These are phyloP conservation scores for Stemphylium vesicarium DNA, from an alignment of 2,329 filamentous ascomycete species.

Conservation along the genomic window DNA sequence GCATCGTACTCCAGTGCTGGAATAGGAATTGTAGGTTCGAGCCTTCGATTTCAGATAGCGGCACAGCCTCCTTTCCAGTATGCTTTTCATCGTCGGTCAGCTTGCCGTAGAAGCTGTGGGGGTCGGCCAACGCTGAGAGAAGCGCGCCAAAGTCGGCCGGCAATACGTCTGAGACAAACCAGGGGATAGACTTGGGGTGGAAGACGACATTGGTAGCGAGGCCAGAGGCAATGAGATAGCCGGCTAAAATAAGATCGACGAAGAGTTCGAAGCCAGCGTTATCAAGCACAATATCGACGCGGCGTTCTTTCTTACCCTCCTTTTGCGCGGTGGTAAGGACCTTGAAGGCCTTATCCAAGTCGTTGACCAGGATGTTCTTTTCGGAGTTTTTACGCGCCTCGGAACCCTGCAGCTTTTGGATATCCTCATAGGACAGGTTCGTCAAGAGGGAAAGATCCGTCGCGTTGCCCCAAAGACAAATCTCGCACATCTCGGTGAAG, in stretches of 20 bases:
- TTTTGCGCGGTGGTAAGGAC: slow-evolving; percentile 69
- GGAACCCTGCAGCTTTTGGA: slow-evolving; percentile 92
- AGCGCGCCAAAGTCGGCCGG: slow-evolving; percentile 85
- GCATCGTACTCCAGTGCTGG: slow-evolving; percentile 77
- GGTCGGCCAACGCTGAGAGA: slow-evolving; percentile 77
- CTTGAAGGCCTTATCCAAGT: slow-evolving; percentile 75
- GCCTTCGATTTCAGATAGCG: slow-evolving; percentile 71
- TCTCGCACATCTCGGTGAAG: slow-evolving; percentile 93
- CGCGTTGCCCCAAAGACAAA: slow-evolving; percentile 96
- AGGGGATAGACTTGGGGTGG: slow-evolving; percentile 93
- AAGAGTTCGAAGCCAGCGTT: slow-evolving; percentile 98
- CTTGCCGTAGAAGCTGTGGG: slow-evolving; percentile 78
- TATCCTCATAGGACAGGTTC: slow-evolving; percentile 90
- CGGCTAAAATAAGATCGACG: slow-evolving; percentile 90
- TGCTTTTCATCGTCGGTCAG: slow-evolving; percentile 70
- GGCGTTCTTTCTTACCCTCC: slow-evolving; percentile 68
- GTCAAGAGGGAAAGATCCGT: slow-evolving; percentile 92
- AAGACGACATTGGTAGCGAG: slow-evolving; percentile 87
- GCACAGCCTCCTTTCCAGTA: slow-evolving; percentile 61
- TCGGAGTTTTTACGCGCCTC: slow-evolving; percentile 85
- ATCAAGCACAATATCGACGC: slow-evolving; percentile 93
- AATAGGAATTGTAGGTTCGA: slow-evolving; percentile 78
- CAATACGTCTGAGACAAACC: slow-evolving; percentile 97
- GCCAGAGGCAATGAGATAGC: slow-evolving; percentile 82
- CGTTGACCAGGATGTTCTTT: slow-evolving; percentile 90